Conservation (phyloP, 441 rosid species). For the Dalechampia spathulata region DNA sequence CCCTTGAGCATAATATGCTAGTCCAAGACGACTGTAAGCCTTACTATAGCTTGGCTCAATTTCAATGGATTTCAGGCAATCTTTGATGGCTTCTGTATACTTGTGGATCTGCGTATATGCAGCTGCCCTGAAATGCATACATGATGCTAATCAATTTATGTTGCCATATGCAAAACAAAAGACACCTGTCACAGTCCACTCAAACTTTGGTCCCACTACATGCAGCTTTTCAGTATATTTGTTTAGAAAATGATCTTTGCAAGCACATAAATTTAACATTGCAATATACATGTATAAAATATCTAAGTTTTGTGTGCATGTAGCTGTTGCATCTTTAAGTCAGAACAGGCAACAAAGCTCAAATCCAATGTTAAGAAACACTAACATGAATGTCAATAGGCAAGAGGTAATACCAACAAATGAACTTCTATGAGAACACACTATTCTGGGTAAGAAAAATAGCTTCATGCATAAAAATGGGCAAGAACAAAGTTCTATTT, state of each 20-base stretch:
- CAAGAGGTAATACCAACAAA: too few relatives aligned
- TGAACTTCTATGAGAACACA: neutral
- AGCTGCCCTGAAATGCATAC: slow-evolving; percentile 55
- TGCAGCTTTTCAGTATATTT: neutral
- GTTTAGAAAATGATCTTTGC: neutral
- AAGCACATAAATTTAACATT: neutral
- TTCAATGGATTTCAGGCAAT: slow-evolving; percentile 68
- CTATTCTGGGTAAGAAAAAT: neutral
- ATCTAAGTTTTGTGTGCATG: neutral
- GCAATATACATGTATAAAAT: neutral
- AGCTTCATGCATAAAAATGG: neutral
- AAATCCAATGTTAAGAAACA: neutral
- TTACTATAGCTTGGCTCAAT: slow-evolving; percentile 71
- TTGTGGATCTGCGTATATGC: slow-evolving; percentile 70
- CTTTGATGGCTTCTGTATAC: slow-evolving; percentile 57
- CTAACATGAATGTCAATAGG: neutral
- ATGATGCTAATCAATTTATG: slow-evolving; percentile 13
- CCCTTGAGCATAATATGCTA: slow-evolving; percentile 76
- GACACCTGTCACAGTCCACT: neutral
- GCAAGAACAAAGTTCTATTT: neutral
- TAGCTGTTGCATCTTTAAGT: too few relatives aligned
- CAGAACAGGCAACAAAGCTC: neutral
- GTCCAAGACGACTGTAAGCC: slow-evolving; percentile 88
- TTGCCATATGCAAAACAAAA: neutral
- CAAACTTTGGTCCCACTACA: neutral